These are phyloP conservation scores for Plasmodium coatneyi DNA, from an alignment of 169 alveolate species.

Conservation along the genomic window DNA sequence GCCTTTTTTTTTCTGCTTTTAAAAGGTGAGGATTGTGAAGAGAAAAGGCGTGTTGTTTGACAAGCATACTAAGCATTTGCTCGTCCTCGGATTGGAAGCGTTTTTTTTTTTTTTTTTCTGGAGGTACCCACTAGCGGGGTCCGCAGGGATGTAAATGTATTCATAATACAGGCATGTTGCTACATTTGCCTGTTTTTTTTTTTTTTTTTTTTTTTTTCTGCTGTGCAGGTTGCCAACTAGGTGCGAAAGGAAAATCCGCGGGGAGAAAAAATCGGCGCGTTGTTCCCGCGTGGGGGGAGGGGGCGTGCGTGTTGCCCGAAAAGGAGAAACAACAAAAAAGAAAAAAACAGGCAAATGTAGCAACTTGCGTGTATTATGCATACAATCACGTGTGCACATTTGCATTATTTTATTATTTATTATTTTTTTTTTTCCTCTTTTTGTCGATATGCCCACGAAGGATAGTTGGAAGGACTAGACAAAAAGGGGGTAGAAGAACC, in stretches of 20 bases:
- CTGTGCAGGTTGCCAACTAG: not conserved
- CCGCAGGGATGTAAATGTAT: not conserved
- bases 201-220: not conserved
- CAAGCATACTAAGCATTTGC: not conserved
- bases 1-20: not conserved
- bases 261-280: not conserved
- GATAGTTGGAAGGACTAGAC: not conserved
- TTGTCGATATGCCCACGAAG: not conserved
- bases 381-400: not conserved
- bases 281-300: not conserved
- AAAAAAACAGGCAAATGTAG: not conserved
- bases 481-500: not conserved
- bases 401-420: not conserved
- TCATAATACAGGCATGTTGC: not conserved
- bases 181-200: not conserved
- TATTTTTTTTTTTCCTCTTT: not conserved
- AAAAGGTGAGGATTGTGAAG: not conserved
- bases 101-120: conserved; percentile 20
- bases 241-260: not conserved
- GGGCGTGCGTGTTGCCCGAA: not conserved
- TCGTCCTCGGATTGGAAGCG: not conserved
- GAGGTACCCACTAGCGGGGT: not conserved
- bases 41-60: not conserved
- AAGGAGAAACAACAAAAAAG: too few species aligned
- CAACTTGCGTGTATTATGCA: not conserved